Evolutionary conservation across 2,329 filamentous ascomycete species (phyloP), one percentile per base, ranked within the genome.

Genomic region (Cladosporium sp.): DNA sequence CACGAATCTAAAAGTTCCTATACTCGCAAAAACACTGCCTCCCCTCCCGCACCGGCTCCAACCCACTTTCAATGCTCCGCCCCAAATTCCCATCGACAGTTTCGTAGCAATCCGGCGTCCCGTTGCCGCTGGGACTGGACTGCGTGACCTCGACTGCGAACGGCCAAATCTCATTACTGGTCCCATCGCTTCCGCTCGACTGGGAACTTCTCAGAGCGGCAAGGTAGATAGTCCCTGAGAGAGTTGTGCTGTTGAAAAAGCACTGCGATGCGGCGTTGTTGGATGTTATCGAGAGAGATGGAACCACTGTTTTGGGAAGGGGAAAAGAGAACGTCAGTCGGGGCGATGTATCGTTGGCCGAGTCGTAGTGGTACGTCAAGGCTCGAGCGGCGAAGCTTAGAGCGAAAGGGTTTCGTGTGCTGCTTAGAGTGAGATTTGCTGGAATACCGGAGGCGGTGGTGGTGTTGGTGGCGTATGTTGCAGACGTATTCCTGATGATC

Each of bases 171-270:
- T 65, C 56, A 57, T 72, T 76, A 19, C 58, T 60, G 12, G 50
- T 45, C 33, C 47, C 56, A 36, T 48, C 41, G 22, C 49, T 50
- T 7, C 49, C 20, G 55, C 36, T 55, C n/a, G n/a, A n/a, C n/a
- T n/a, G n/a, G n/a, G n/a, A n/a, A n/a, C n/a, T n/a, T n/a, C n/a
- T n/a, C n/a, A n/a, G n/a, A 62, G 9, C 43, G 54, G 51, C 60
- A 43, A 53, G 68, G 69, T 84, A 86, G 2, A 87, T 65, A 3
- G 73, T 78, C 0, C 74, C 83, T 20, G 74, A 67, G 54, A 86
- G 72, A 1, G 66, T 69, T 0, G 81, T 84, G 25, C 70, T 64
- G 49, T 76, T 75, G 67, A 78, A 87, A 53, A 72, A 78, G 67
- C 84, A 87, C 36, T 72, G 74, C 1, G 77, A 71, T 2, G 72